Evolutionary conservation across 2,329 filamentous ascomycete genomes (phyloP), one percentile per base, ranked within the genome.

Genomic region (Mariannaea elegans): DNA sequence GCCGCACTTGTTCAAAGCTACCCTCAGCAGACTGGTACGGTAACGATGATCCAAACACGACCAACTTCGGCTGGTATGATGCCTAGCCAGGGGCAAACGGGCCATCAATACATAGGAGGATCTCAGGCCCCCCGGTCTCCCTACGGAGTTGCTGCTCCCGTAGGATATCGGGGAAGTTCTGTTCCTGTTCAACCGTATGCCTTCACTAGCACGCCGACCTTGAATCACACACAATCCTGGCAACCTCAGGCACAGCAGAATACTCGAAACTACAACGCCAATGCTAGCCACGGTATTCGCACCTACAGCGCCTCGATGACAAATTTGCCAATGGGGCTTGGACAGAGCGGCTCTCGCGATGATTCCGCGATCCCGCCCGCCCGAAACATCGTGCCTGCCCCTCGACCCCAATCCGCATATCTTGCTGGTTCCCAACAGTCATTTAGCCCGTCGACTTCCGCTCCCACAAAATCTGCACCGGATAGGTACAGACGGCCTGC

Each of bases 1-100:
- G 91, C 91, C 82, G 90, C 91, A 77, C 84, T 94, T 82, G 90
- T 94, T 73, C 92, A 94, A 80, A 87, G 90, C 63, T 91, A 91
- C 75, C 87, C 91, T 72, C 89, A 92, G 80, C 90, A 92, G 78
- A 87, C 88, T 73, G 83, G 84, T 77, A 88, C 90, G 68, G 84
- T 88, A 71, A 89, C 89, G 65, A 90, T 93, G 85, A 87, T 94
- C 72, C 90, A 93, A 76, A 85, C 89, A 70, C 87, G 89, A 75
- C 87, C 89, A 63, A 83, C 84, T 54, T 89, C 90, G 61, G 72
- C 70, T 45, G 70, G 66, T 68, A 77, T 78, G 66, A 86, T 89
- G 74, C 75, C 79, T 49, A 74, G 80, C 55, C 84, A 85, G 71
- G 71, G 78, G 53, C 84, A 86, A 63, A 72, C 78, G 31, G 78